Conservation (phyloP, 805 yeast genomes). For the Sungouiozyma intestinalis region DNA sequence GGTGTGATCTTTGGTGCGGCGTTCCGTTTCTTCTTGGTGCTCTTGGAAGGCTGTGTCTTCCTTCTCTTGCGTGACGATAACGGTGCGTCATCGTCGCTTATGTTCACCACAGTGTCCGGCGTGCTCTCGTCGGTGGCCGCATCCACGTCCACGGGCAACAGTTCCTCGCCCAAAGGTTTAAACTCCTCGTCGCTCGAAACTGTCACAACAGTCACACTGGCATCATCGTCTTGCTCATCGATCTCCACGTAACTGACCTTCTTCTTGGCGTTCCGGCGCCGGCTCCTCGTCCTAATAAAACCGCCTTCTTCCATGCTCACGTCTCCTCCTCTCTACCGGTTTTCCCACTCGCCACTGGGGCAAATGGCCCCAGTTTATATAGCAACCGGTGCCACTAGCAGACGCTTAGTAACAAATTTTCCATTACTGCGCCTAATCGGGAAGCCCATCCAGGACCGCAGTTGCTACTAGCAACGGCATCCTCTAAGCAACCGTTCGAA, state of each 20-base stretch:
- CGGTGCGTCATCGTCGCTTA: conserved; percentile 17
- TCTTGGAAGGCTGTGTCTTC: conserved; percentile 13
- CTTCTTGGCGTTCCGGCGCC: conserved; percentile 14
- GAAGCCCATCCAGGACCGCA: background rate
- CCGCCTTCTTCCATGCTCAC: conserved; percentile 21
- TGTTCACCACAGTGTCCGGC: conserved; percentile 11
- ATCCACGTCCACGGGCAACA: too few relatives aligned
- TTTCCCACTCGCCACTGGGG: too few relatives aligned
- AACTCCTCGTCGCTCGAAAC: conserved; percentile 1
- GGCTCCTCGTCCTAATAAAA: conserved; percentile 19
- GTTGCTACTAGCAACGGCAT: conserved; percentile 1
- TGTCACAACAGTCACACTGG: conserved; percentile 1
- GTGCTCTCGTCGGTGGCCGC: conserved; percentile 3
- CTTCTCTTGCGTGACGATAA: conserved; percentile 9
- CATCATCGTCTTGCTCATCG: conserved; percentile 5
- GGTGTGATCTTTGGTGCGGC: conserved; percentile 48
- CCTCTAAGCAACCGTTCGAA: too few relatives aligned
- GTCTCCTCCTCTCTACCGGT: background rate
- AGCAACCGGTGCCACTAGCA: too few relatives aligned
- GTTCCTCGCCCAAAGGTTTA: conserved; percentile 10
- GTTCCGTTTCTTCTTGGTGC: conserved; percentile 20
- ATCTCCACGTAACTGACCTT: conserved; percentile 30
- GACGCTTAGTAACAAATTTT: background rate
- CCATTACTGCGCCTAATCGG: background rate
- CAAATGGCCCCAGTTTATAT: too few relatives aligned